A percentile compares a stretch with the other conserved stretches of the same genome.
Conservation (phyloP, 345 rosid species). For the Hibiscus tridactylites region DNA sequence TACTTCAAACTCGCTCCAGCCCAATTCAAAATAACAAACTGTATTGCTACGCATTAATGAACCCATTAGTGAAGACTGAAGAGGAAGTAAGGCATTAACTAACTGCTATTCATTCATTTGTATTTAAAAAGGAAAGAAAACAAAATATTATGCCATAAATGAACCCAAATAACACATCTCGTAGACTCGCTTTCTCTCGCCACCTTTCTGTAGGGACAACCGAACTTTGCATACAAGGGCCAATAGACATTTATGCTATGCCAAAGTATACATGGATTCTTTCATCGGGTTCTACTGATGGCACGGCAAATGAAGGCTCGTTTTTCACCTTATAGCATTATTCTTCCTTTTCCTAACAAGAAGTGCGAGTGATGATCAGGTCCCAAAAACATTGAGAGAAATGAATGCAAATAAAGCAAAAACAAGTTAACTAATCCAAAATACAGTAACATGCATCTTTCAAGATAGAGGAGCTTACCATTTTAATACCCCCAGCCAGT, state of each 20-base stretch:
- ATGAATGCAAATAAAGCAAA: background rate
- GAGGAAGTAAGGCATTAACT: background rate
- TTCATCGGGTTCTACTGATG: constrained; percentile 1
- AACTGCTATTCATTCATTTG: background rate
- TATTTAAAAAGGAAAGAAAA: too few relatives aligned
- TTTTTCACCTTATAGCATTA: constrained; percentile 12
- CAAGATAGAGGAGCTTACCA: constrained; percentile 34
- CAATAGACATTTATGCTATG: constrained; percentile 11
- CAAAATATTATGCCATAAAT: background rate
- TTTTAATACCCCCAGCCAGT: constrained; percentile 34
- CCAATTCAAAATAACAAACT: background rate
- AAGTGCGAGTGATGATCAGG: constrained; percentile 4
- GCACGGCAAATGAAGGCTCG: constrained; percentile 3
- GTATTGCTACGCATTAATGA: background rate
- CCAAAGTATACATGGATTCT: constrained; percentile 18
- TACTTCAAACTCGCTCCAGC: background rate
- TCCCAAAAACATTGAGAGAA: background rate
- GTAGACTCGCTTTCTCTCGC: background rate
- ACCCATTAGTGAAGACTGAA: background rate
- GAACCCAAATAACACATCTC: constrained; percentile 1
- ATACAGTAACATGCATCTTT: too few relatives aligned
- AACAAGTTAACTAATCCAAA: background rate
- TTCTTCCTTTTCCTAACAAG: constrained; percentile 28
- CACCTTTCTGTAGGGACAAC: background rate
- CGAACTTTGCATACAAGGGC: constrained; percentile 18